Base-by-base conservation (phyloP, 1,284 basidiomycete species). In the Austropuccinia psidii region DNA sequence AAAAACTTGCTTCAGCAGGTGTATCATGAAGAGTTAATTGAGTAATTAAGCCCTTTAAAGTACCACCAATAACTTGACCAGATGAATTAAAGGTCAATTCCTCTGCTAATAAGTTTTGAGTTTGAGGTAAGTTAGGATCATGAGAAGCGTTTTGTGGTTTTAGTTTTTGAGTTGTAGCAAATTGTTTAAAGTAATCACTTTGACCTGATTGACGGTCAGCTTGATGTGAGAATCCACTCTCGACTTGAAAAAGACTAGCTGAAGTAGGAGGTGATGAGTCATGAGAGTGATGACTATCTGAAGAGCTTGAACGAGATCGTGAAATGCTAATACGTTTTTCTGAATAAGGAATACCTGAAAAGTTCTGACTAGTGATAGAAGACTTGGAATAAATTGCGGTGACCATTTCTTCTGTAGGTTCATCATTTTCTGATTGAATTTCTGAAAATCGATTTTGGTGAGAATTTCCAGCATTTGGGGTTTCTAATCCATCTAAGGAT, bases 21-120 rank as follows among this genome's bases (percentile, higher is more conserved):
- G 88, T 88, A 78, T 93, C 91, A 79, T 95, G 91, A 1, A 93
- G 91, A n/a, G 94, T 95, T 88, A 98, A 90, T 82, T 91, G 92
- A 82, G 95, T 93, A 9, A 98, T 88, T 50, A 98, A 84, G 1
- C 89, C 93, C 17, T 86, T 85, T 72, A 98, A 83, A 1, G 93
- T 93, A 0, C 93, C 96, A 31, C 94, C 94, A 8, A 94, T 89
- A 24, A 98, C 86, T 75, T 88, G 86, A 1, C 93, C 93, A 19
- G 98, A 93, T 55, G 85, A 85, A 80, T 95, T 96, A 83, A 91
- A 93, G 1, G 90, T 87, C 62, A 96, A 89, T 78, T 98, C 94
- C 52, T 89, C 86, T 1, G 87, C 82, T 19, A 87, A 83, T 79
- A 90, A 88, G 77, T 91, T 89, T 78, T 88, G 87, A 57, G 41